phyloP scores from a whole-genome alignment of 108 stramenopile species.

The Schizochytrium sp. region DNA sequence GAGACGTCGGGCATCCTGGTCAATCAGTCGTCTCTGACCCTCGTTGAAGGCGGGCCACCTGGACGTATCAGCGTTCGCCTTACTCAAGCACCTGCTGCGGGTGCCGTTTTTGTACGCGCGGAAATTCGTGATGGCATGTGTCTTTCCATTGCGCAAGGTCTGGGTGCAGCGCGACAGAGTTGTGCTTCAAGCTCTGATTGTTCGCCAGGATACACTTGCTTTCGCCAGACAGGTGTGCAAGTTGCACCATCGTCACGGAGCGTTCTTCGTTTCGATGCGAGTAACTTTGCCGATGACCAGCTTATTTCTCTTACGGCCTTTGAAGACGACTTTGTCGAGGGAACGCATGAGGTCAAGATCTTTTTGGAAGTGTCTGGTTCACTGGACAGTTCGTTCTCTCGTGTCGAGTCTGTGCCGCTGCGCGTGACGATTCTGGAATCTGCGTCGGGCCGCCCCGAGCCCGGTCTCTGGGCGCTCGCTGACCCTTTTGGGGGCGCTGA shows the following conservation, averaged over 20 bases:
- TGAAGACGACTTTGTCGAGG: not conserved
- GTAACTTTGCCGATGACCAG: not conserved
- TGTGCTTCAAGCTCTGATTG: not conserved
- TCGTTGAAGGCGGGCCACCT: not conserved
- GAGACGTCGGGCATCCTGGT: not conserved
- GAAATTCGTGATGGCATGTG: not conserved
- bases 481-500: not conserved
- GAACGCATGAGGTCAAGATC: not conserved
- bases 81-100: not conserved
- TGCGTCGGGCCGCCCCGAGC: not conserved
- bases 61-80: not conserved
- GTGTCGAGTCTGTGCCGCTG: not conserved
- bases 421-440: not conserved
- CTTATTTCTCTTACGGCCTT: not conserved
- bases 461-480: not conserved
- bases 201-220: not conserved
- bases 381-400: not conserved
- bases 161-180: not conserved
- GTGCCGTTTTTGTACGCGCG: not conserved
- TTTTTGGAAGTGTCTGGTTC: not conserved
- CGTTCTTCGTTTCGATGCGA: not conserved
- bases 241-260: not conserved
- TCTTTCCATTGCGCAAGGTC: not conserved
- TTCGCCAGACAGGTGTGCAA: not conserved
- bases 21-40: not conserved